Conservation (phyloP, 345 rosid genomes). For the Jatropha curcas region DNA sequence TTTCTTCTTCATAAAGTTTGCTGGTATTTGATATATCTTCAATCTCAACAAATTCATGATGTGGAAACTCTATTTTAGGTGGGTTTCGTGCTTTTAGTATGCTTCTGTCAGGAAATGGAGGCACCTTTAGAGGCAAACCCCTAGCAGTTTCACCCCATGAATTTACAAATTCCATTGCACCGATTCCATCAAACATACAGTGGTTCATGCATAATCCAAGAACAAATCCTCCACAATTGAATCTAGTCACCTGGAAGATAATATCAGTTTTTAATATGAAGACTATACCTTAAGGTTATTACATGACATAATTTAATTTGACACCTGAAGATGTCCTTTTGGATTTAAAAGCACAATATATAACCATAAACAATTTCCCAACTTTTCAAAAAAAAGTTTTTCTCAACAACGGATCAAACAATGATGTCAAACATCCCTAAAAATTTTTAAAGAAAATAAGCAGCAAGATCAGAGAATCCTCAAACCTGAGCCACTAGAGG, state of each 20-base stretch:
- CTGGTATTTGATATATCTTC: slow-evolving; percentile 59
- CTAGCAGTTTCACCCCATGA: slow-evolving; percentile 83
- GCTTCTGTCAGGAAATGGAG: slow-evolving; percentile 64
- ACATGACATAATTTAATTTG: neutral
- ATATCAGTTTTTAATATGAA: neutral
- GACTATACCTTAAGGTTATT: neutral
- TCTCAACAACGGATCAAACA: too few relatives aligned
- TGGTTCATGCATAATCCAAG: slow-evolving; percentile 82
- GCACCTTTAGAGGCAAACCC: slow-evolving; percentile 59
- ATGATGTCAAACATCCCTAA: neutral
- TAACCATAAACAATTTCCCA: neutral
- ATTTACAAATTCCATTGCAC: slow-evolving; percentile 82
- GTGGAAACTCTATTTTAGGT: slow-evolving; percentile 52
- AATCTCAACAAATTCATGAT: slow-evolving; percentile 71
- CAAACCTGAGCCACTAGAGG: slow-evolving; percentile 73
- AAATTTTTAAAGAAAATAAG: neutral
- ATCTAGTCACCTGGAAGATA: slow-evolving; percentile 63
- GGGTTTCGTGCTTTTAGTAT: slow-evolving; percentile 59
- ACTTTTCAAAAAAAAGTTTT: too few relatives aligned
- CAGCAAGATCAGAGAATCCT: neutral
- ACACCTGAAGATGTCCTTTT: neutral
- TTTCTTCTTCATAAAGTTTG: slow-evolving; percentile 60
- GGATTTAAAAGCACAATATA: neutral
- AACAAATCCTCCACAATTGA: slow-evolving; percentile 79
- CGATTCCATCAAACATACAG: slow-evolving; percentile 80